These are phyloP conservation scores for Suillus brevipes DNA, from an alignment of 768 basidiomycete species.

Conservation along the genomic window DNA sequence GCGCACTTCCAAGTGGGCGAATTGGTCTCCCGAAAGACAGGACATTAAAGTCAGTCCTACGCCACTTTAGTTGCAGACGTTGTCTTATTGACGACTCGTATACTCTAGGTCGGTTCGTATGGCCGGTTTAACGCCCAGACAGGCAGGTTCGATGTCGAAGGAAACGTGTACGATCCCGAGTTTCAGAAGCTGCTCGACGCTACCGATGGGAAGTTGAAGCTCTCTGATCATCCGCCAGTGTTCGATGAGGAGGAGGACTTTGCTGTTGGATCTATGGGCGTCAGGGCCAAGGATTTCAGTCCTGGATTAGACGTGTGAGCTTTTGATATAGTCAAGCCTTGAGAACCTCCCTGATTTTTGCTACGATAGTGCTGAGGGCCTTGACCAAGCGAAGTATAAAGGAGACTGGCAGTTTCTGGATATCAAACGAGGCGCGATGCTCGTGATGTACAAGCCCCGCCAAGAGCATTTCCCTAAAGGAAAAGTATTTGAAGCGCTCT, in stretches of 20 bases:
- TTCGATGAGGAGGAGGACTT: conserved; percentile 20
- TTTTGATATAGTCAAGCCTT: background rate
- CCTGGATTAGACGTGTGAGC: conserved; percentile 15
- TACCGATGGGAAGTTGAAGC: conserved; percentile 14
- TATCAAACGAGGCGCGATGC: conserved; percentile 32
- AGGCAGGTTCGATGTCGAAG: conserved; percentile 27
- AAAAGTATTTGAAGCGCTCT: conserved; percentile 27
- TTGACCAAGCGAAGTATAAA: conserved; percentile 33
- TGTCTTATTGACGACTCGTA: background rate
- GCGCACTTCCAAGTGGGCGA: conserved; percentile 37
- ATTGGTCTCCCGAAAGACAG: conserved; percentile 36
- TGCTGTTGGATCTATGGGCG: conserved; percentile 24
- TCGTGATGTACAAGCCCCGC: conserved; percentile 36
- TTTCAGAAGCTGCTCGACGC: conserved; percentile 19
- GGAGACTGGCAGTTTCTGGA: conserved; percentile 34
- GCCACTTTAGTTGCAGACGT: background rate
- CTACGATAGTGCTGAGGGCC: conserved; percentile 17
- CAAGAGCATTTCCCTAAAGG: conserved; percentile 18
- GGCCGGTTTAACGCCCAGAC: conserved; percentile 27
- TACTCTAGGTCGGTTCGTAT: conserved; percentile 31
- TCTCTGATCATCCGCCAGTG: conserved; percentile 22
- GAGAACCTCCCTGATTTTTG: background rate
- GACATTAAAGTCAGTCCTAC: conserved; percentile 27
- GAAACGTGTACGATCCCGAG: conserved; percentile 24
- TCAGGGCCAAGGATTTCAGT: conserved; percentile 16